Percentiles rank a stretch among this genome's conserved stretches.
Evolutionary conservation across 768 basidiomycete species (phyloP).

Genomic region (Lactifluus piperatus): DNA sequence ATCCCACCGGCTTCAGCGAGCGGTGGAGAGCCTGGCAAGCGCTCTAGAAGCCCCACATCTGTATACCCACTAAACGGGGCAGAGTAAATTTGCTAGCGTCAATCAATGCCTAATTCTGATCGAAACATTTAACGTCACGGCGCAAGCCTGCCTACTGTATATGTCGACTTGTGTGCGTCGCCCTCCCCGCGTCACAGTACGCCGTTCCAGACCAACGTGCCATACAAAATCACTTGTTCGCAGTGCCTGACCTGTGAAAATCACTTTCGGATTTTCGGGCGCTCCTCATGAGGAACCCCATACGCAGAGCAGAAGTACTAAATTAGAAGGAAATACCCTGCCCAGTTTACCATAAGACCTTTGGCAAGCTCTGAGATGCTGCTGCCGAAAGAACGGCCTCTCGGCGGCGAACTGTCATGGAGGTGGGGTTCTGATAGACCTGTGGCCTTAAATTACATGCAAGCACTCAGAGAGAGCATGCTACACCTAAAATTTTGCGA

Average conservation of each 20-base stretch:
- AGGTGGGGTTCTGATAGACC: not conserved
- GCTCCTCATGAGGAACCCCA: not conserved
- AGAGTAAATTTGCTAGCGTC: not conserved
- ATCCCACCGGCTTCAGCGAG: not conserved
- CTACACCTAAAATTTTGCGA: not conserved
- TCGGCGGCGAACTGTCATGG: not conserved
- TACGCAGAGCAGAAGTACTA: not conserved
- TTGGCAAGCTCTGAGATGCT: not conserved
- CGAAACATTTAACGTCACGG: not conserved
- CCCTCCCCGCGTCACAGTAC: not conserved
- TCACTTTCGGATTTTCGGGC: not conserved
- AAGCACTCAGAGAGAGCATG: not conserved
- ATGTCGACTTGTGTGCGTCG: not conserved
- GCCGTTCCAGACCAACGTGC: not conserved
- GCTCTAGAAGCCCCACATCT: not conserved
- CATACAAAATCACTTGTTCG: not conserved
- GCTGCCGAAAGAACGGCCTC: not conserved
- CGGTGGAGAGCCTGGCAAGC: not conserved
- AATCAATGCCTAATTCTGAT: constrained; percentile 8
- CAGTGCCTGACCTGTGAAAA: not conserved
- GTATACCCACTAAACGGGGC: not conserved
- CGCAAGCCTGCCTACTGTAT: not conserved
- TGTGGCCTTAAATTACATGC: not conserved
- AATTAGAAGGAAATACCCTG: not conserved
- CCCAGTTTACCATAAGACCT: not conserved